Percentiles rank a stretch among this genome's conserved stretches.
Evolutionary conservation across 768 basidiomycete species (phyloP).

Genomic region (Pleurotus platypus): DNA sequence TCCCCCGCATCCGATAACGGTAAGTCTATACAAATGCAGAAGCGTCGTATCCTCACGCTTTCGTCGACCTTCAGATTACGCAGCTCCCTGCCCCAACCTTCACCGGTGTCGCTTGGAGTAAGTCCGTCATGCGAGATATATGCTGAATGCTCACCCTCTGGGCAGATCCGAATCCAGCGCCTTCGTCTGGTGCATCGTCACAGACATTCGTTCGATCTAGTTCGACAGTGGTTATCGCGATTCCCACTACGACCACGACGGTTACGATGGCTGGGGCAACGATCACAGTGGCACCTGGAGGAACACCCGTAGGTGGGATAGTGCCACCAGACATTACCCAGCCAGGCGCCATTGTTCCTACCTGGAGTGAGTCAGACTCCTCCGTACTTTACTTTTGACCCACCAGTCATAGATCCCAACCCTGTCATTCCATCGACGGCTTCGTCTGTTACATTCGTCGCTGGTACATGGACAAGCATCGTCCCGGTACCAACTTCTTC

Average conservation of each 20-base stretch:
- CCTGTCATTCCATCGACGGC: background rate
- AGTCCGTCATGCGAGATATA: background rate
- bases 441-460: background rate
- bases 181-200: background rate
- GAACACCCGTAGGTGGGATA: background rate
- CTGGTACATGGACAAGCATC: background rate
- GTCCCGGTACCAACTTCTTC: background rate
- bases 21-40: background rate
- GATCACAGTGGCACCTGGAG: constrained; percentile 2
- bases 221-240: background rate
- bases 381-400: background rate
- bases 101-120: constrained; percentile 10
- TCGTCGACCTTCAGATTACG: background rate
- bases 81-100: background rate
- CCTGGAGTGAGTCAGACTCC: background rate
- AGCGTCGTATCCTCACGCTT: too few species aligned
- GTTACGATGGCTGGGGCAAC: background rate
- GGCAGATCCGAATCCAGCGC: background rate
- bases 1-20: background rate
- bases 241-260: background rate
- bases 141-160: background rate
- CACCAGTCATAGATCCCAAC: background rate
- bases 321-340: background rate
- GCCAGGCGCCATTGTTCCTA: background rate
- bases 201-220: background rate